Conservation (phyloP, 441 rosid genomes). For the Syzygium malaccense region DNA sequence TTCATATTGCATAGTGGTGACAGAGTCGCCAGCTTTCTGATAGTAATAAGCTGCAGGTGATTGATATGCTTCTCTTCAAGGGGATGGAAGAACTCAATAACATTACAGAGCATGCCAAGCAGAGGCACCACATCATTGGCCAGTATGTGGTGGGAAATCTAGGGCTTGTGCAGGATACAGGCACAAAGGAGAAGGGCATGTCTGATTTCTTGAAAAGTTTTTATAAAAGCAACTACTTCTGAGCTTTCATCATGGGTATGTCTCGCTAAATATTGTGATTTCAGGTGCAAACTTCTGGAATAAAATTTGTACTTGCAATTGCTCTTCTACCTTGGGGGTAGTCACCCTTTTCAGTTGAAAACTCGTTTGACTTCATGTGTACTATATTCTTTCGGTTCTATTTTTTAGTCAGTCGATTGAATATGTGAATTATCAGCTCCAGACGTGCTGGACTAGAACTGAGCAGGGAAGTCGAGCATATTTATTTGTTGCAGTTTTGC, state of each 20-base stretch:
- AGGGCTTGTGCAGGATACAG: constrained; percentile 70
- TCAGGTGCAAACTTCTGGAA: constrained; percentile 7
- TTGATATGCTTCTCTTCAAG: constrained; percentile 85
- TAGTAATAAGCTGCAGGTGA: constrained; percentile 59
- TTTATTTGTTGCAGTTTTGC: neutral
- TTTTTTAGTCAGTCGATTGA: neutral
- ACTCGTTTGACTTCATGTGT: neutral
- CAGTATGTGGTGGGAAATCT: constrained; percentile 65
- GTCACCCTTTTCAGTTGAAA: neutral
- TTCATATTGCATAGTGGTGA: neutral
- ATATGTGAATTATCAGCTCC: neutral
- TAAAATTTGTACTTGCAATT: constrained; percentile 14
- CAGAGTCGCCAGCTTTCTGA: neutral
- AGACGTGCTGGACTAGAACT: neutral
- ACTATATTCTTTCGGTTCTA: neutral
- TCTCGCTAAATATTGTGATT: neutral
- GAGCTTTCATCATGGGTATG: constrained; percentile 18
- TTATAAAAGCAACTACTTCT: constrained; percentile 81
- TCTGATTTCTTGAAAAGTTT: constrained; percentile 87
- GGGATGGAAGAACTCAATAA: constrained; percentile 91
- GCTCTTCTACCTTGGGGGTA: constrained; percentile 3
- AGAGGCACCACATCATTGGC: constrained; percentile 95
- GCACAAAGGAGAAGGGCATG: constrained; percentile 54
- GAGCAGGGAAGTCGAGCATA: neutral
- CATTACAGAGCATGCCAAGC: constrained; percentile 85